Evolutionary conservation across 1,139 yeast species (phyloP).

Genomic region (Yamadazyma songkhlaensis): DNA sequence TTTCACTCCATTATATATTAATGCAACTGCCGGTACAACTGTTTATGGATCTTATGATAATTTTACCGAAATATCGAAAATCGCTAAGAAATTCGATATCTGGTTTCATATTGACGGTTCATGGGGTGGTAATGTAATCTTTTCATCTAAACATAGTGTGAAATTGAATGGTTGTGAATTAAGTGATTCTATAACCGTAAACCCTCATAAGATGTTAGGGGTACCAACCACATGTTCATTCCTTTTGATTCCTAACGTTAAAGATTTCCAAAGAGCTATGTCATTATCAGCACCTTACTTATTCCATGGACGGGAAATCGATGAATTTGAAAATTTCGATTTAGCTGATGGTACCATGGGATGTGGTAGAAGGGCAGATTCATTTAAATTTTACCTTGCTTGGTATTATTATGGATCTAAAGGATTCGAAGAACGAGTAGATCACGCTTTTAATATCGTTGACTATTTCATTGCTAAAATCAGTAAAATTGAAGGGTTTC

Average conservation of each 20-base stretch:
- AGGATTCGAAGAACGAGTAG: slow-evolving; percentile 58
- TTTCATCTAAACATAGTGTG: slow-evolving; percentile 48
- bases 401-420: slow-evolving; percentile 77
- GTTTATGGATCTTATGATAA: slow-evolving; percentile 85
- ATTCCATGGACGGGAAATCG: slow-evolving; percentile 62
- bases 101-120: slow-evolving; percentile 91
- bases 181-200: slow-evolving; percentile 79
- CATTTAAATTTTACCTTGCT: slow-evolving; percentile 72
- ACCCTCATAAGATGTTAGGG: slow-evolving; percentile 91
- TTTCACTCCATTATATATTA: slow-evolving; percentile 68
- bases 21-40: slow-evolving; percentile 88
- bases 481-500: slow-evolving; percentile 37
- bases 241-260: slow-evolving; percentile 66
- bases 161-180: slow-evolving; percentile 58
- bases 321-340: slow-evolving; percentile 61
- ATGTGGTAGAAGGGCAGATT: slow-evolving; percentile 84
- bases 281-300: slow-evolving; percentile 78
- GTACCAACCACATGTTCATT: slow-evolving; percentile 87
- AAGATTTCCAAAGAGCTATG: slow-evolving; percentile 67
- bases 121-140: slow-evolving; percentile 87
- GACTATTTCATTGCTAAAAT: slow-evolving; percentile 55
- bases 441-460: slow-evolving; percentile 69
- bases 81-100: slow-evolving; percentile 52
- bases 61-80: slow-evolving; percentile 48
- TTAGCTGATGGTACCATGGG: slow-evolving; percentile 93